Percentiles rank a stretch among this genome's conserved stretches.
phyloP scores from a whole-genome alignment of 1,284 basidiomycete species.

The Amylostereum chailletii region DNA sequence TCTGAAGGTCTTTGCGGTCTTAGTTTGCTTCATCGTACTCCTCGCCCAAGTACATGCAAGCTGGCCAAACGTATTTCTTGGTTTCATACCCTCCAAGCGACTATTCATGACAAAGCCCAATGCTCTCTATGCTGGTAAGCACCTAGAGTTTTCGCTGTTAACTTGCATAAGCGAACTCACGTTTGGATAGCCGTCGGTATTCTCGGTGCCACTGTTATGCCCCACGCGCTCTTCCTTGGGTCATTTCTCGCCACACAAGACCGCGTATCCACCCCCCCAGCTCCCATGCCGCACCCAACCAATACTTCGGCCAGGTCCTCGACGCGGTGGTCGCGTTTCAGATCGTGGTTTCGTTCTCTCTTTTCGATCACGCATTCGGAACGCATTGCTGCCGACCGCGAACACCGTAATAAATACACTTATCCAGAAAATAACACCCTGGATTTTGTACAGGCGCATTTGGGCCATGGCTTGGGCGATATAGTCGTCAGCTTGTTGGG shows the following conservation, averaged over 20 bases:
- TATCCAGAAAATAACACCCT: constrained; percentile 55
- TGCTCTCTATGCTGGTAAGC: constrained; percentile 72
- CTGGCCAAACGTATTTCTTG: constrained; percentile 79
- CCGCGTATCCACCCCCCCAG: constrained; percentile 31
- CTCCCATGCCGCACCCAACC: neutral
- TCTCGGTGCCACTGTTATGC: constrained; percentile 82
- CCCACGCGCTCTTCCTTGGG: constrained; percentile 87
- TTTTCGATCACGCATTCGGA: constrained; percentile 4
- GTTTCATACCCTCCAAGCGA: constrained; percentile 73
- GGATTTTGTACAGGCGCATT: constrained; percentile 64
- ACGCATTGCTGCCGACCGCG: constrained; percentile 5
- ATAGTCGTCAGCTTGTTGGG: constrained; percentile 62
- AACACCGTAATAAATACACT: constrained; percentile 3
- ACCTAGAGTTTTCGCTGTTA: neutral
- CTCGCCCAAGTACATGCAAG: constrained; percentile 67
- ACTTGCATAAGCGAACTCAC: neutral
- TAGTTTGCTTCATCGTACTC: constrained; percentile 78
- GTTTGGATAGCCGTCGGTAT: constrained; percentile 65
- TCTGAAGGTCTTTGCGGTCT: constrained; percentile 65
- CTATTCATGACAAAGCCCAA: constrained; percentile 50
- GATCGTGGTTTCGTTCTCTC: constrained; percentile 1
- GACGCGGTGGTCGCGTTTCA: neutral
- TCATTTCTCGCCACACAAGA: constrained; percentile 81
- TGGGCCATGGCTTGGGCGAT: constrained; percentile 71
- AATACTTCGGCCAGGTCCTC: neutral